These are phyloP conservation scores for Rhazya stricta DNA, from an alignment of 257 asterid species.

Conservation along the genomic window DNA sequence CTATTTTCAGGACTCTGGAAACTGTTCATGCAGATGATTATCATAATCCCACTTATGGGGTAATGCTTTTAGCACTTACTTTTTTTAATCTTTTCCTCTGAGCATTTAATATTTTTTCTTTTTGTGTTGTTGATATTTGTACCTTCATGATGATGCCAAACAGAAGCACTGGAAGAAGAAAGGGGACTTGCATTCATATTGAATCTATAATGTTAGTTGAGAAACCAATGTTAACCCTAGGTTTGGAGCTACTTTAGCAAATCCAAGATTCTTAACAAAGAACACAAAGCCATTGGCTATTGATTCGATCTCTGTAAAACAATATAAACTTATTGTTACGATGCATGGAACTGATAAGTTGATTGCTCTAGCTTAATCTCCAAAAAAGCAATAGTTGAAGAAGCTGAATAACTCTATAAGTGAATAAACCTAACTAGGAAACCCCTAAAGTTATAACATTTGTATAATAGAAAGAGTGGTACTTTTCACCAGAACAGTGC, in stretches of 20 bases:
- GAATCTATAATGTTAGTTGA: background rate
- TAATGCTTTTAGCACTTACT: constrained; percentile 30
- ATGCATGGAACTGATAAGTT: background rate
- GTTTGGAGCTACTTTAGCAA: background rate
- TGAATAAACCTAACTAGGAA: background rate
- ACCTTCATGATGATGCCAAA: background rate
- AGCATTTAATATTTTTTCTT: background rate
- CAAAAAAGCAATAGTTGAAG: background rate
- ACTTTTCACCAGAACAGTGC: background rate
- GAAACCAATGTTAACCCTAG: background rate
- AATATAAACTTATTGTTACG: background rate
- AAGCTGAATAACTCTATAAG: background rate
- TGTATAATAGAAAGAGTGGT: background rate
- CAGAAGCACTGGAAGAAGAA: background rate
- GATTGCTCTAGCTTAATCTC: background rate
- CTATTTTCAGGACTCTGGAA: constrained; percentile 59
- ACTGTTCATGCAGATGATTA: constrained; percentile 81
- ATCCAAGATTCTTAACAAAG: background rate
- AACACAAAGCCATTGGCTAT: background rate
- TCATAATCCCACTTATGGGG: constrained; percentile 86
- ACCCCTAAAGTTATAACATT: background rate
- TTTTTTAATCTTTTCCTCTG: background rate
- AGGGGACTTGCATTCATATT: background rate
- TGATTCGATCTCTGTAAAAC: background rate
- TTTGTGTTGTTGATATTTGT: background rate